Evolutionary conservation across 495 filamentous ascomycete genomes (phyloP).

Genomic region (Daldinia concentrica): DNA sequence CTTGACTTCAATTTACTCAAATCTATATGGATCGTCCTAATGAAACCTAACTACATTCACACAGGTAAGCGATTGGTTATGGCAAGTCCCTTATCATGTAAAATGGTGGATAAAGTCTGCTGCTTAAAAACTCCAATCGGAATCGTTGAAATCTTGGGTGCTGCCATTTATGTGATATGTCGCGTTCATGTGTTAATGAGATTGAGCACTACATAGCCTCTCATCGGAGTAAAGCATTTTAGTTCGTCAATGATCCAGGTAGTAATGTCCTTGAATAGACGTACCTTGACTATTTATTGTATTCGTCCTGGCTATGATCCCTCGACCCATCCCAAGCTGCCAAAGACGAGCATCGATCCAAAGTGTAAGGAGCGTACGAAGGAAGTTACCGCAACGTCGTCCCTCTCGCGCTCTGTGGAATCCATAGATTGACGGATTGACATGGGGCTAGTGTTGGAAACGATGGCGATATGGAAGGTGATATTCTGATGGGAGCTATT

Average conservation of each 20-base stretch:
- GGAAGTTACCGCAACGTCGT: too few relatives aligned
- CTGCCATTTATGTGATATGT: background rate
- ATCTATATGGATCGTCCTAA: constrained; percentile 41
- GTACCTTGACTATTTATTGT: too few relatives aligned
- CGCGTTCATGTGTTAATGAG: background rate
- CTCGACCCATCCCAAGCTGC: too few relatives aligned
- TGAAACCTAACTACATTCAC: constrained; percentile 34
- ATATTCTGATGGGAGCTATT: too few relatives aligned
- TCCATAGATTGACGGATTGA: too few relatives aligned
- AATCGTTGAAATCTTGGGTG: constrained; percentile 1
- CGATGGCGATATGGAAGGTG: too few relatives aligned
- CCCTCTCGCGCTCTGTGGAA: too few relatives aligned
- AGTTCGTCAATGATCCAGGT: background rate
- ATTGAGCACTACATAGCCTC: background rate
- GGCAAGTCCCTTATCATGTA: background rate
- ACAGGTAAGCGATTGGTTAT: background rate
- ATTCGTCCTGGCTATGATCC: too few relatives aligned
- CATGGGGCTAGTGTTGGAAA: too few relatives aligned
- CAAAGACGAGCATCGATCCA: too few relatives aligned
- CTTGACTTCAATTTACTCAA: constrained; percentile 35
- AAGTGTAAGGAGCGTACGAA: too few relatives aligned
- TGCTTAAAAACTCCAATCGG: background rate
- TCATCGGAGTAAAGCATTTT: background rate
- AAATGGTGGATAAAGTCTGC: constrained; percentile 1
- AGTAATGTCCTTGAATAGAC: background rate